These are phyloP conservation scores for Mycena vitilis DNA, from an alignment of 768 basidiomycete genomes.

Conservation along the genomic window DNA sequence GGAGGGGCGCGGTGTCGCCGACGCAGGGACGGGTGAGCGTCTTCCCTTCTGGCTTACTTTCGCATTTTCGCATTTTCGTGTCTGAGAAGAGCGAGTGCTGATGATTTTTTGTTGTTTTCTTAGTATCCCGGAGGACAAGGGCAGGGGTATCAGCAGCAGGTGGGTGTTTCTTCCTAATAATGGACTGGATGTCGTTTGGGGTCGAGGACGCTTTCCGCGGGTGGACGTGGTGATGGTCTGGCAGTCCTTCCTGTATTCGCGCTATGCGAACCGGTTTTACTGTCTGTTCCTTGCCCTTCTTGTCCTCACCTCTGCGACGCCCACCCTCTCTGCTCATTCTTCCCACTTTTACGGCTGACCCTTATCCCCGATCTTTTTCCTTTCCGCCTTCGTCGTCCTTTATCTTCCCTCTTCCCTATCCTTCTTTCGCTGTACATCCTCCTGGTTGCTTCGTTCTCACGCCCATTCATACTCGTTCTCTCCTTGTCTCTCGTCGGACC, in stretches of 20 bases:
- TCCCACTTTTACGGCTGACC: no score
- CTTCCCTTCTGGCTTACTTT: neutral
- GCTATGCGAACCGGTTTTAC: no score
- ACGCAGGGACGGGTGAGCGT: constrained; percentile 1
- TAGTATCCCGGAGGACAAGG: neutral
- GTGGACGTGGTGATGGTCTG: no score
- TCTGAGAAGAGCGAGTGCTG: no score
- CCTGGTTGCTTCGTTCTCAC: neutral
- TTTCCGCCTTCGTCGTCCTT: no score
- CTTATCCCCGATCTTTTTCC: no score
- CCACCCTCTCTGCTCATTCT: no score
- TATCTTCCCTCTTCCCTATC: no score
- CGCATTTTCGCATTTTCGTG: no score
- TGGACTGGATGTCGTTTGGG: neutral
- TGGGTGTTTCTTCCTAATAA: neutral
- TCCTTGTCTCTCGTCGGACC: neutral
- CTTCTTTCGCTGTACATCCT: neutral
- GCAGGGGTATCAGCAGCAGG: neutral
- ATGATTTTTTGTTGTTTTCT: neutral
- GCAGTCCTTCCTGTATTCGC: no score
- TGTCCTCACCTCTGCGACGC: no score
- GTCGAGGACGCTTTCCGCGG: neutral
- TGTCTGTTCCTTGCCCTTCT: no score
- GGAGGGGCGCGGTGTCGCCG: constrained; percentile 10
- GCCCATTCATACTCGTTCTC: neutral